These are phyloP conservation scores for Achaetomium macrosporum DNA, from an alignment of 2,329 filamentous ascomycete species.

Conservation along the genomic window DNA sequence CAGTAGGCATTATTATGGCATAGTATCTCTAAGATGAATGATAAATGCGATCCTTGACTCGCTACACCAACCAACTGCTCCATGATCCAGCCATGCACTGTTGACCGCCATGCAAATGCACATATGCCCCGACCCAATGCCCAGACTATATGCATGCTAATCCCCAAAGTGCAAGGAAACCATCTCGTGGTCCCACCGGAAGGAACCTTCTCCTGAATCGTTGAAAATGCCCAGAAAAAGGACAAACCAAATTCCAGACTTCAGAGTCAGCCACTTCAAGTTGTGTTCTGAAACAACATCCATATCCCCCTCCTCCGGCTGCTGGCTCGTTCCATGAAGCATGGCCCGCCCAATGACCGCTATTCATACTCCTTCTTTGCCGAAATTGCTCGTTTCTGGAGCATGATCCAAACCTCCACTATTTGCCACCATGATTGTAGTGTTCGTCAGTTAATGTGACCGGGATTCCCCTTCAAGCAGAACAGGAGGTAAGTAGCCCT, in stretches of 20 bases:
- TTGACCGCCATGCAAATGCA: constrained; percentile 11
- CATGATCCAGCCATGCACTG: constrained; percentile 9
- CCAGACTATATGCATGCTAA: constrained; percentile 2
- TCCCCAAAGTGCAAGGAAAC: background rate
- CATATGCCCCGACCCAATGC: constrained; percentile 9
- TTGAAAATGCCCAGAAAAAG: background rate
- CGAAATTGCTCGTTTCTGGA: too few species aligned
- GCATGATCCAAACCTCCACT: too few species aligned
- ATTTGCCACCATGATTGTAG: too few species aligned
- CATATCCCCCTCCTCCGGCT: background rate
- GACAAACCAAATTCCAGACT: background rate
- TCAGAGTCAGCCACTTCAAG: background rate
- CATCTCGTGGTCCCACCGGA: background rate
- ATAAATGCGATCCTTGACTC: background rate
- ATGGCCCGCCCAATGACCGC: too few species aligned
- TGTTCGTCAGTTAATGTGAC: too few species aligned
- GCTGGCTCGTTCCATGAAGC: background rate
- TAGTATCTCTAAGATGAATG: background rate
- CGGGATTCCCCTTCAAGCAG: too few species aligned
- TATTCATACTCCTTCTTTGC: too few species aligned
- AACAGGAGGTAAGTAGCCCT: too few species aligned
- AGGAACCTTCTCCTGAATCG: background rate
- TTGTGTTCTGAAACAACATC: too few species aligned
- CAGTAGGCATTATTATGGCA: too few species aligned
- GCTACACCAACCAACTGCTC: background rate